Conservation (phyloP, 2,329 filamentous ascomycete species). For the Lecanosticta acicola region DNA sequence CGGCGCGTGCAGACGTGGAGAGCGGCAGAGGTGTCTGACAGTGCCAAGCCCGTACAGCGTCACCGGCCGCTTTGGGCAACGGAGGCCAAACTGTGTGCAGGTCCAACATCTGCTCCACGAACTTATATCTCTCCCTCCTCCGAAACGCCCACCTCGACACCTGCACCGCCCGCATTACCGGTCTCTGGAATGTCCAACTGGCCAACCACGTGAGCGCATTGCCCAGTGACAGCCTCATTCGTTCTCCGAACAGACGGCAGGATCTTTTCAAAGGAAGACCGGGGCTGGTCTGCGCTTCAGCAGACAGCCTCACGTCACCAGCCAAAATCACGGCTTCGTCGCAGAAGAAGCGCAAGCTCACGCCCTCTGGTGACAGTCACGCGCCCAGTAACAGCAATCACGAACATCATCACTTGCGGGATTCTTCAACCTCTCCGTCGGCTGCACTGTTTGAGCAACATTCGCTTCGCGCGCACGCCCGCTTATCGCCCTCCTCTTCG, state of each 20-base stretch:
- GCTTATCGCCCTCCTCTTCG: constrained; percentile 23
- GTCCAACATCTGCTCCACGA: neutral
- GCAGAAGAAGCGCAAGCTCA: constrained; percentile 45
- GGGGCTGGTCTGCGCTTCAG: constrained; percentile 2
- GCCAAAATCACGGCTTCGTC: constrained; percentile 22
- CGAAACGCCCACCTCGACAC: neutral
- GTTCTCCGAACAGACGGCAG: neutral
- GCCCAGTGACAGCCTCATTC: neutral
- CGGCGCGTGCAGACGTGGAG: too few species aligned
- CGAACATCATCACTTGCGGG: neutral
- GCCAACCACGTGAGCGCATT: neutral
- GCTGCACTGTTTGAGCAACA: constrained; percentile 13
- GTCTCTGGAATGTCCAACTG: neutral
- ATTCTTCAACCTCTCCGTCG: neutral
- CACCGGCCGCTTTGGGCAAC: neutral
- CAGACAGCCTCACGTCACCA: constrained; percentile 11
- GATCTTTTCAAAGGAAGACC: neutral
- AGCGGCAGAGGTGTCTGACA: too few species aligned
- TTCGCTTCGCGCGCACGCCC: constrained; percentile 16
- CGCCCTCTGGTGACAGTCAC: constrained; percentile 22
- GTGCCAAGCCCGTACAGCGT: neutral
- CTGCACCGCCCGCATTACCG: neutral
- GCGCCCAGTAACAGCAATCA: neutral
- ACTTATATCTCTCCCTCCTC: neutral
- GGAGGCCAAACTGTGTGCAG: neutral